Evolutionary conservation across 768 basidiomycete species (phyloP).

Genomic region (Lentinula sp.): DNA sequence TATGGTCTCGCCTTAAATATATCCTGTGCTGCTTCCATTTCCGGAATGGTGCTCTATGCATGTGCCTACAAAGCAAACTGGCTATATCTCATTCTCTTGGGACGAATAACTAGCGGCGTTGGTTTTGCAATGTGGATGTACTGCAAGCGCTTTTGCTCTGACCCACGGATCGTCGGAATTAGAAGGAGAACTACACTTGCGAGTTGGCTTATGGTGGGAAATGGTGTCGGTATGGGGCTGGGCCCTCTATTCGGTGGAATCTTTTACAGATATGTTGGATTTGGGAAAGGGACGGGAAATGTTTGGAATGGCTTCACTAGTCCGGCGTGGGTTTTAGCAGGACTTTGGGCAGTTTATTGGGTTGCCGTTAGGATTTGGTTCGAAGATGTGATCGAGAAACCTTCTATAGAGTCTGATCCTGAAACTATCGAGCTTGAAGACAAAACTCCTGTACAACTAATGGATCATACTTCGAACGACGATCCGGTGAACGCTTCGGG

Average conservation of each 20-base stretch:
- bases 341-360: conserved; percentile 49
- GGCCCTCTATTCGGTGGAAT: conserved; percentile 63
- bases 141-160: conserved; percentile 62
- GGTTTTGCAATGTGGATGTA: conserved; percentile 65
- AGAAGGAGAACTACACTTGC: conserved; percentile 58
- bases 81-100: conserved; percentile 66
- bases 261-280: conserved; percentile 51
- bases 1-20: conserved; percentile 52
- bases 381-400: conserved; percentile 18
- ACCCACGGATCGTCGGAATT: conserved; percentile 61
- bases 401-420: neutral
- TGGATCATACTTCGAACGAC: neutral
- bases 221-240: conserved; percentile 53
- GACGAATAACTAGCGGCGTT: conserved; percentile 58
- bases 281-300: conserved; percentile 16
- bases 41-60: conserved; percentile 57
- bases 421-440: neutral
- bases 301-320: conserved; percentile 67
- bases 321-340: conserved; percentile 62
- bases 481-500: neutral
- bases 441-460: neutral
- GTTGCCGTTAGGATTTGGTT: conserved; percentile 25
- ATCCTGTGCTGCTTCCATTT: conserved; percentile 42
- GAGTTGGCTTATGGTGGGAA: conserved; percentile 57
- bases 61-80: conserved; percentile 52